phyloP scores from a whole-genome alignment of 805 yeast species.

The Candida nonsorbophila region DNA sequence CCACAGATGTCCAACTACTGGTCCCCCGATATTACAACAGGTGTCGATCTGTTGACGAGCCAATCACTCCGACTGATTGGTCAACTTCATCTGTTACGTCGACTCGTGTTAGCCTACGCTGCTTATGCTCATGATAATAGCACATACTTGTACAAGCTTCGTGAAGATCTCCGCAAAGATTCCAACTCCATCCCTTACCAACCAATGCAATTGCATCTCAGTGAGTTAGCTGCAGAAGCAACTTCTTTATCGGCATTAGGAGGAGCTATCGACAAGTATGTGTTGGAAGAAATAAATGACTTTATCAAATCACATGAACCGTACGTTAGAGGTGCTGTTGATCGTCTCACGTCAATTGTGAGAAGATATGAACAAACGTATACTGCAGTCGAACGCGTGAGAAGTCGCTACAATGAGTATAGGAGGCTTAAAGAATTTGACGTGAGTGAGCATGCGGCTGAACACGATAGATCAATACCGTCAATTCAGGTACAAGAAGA shows the following conservation, averaged over 20 bases:
- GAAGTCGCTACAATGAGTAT: conserved; percentile 23
- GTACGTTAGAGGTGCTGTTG: conserved; percentile 16
- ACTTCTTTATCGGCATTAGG: conserved; percentile 19
- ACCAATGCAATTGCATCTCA: conserved; percentile 13
- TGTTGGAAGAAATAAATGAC: conserved; percentile 26
- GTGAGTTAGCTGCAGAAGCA: conserved; percentile 18
- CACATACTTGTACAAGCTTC: too few relatives aligned
- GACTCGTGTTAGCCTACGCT: too few relatives aligned
- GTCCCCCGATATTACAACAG: too few relatives aligned
- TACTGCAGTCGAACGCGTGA: conserved; percentile 21
- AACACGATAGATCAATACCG: conserved; percentile 1
- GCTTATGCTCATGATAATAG: too few relatives aligned
- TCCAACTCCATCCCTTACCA: too few relatives aligned
- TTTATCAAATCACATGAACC: conserved; percentile 35
- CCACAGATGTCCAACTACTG: too few relatives aligned
- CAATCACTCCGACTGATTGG: too few relatives aligned
- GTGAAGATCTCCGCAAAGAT: too few relatives aligned
- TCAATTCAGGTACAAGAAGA: conserved; percentile 1
- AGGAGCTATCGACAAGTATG: conserved; percentile 26
- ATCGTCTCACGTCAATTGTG: conserved; percentile 16
- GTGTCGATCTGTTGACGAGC: too few relatives aligned
- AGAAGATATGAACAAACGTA: conserved; percentile 20
- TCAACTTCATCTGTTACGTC: too few relatives aligned
- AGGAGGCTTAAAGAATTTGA: conserved; percentile 27
- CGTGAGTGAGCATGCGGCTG: conserved; percentile 7